Base-by-base conservation (phyloP, 75 land plant genomes). In the Pinus tabuliformis region DNA sequence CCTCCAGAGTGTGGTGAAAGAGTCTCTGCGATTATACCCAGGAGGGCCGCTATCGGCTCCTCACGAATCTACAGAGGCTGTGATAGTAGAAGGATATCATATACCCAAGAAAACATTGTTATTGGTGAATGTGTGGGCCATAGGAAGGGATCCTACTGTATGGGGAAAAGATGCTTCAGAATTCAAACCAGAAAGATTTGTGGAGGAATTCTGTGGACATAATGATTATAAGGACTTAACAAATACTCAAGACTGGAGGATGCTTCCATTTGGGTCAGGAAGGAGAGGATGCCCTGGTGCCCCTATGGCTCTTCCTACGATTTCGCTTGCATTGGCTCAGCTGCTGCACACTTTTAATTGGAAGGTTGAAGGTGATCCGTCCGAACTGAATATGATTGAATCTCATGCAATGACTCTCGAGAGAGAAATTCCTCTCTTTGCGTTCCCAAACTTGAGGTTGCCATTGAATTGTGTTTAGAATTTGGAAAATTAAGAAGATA, bases 191-290 rank as follows among this genome's bases (percentile, higher is more conserved):
- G 63, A 61, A 28, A 61, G 63, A 61, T 61, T 61, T 26, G 24
- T 61, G 30, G 63, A 3, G 22, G 26, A 26, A 61, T 42, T 42
- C 2, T 0, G 45, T 4, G 45, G 6, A 5, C 45, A 42, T 4
- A 0, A 42, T 36, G 7, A 6, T 5, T 6, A 36, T 65, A 65
- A 18, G 17, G 70, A 33, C 36, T 6, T 65, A 18, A 65, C 33
- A 17, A 45, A 45, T 9, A 54, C 54, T 17, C 37, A 14, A 6
- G 52, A 61, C 22, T 72, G 73, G 37, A 54, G 72, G 24, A n/a
- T 78, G 59, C 42, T 78, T 58, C 83, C 80, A 9, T 81, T 81
- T 57, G 83, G 83, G 4, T 16, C 58, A 6, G 83, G 80, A 30
- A 52, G 80, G 7, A 33, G 70, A 39, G n/a, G 70, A 37, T 65